Conservation (phyloP, 805 yeast genomes). For the Metschnikowia lochheadii region DNA sequence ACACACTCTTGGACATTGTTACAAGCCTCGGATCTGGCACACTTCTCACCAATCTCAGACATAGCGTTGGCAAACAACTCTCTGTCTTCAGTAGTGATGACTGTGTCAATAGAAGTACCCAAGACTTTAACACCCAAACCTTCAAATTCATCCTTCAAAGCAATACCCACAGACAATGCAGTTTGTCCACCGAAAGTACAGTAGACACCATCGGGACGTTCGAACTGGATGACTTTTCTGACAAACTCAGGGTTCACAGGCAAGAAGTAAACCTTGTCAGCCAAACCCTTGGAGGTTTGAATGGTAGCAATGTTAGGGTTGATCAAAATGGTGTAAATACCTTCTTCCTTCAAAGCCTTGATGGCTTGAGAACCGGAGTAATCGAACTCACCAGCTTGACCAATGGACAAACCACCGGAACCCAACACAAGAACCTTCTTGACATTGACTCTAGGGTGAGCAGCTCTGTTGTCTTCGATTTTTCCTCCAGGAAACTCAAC, state of each 20-base stretch:
- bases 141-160: constrained; percentile 92
- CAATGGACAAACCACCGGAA: constrained; percentile 97
- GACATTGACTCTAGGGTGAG: constrained; percentile 74
- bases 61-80: constrained; percentile 91
- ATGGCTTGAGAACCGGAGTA: constrained; percentile 99
- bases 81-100: constrained; percentile 97
- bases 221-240: constrained; percentile 89
- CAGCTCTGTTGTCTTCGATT: constrained; percentile 65
- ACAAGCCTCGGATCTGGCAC: constrained; percentile 91
- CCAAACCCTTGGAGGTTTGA: constrained; percentile 96
- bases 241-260: constrained; percentile 98
- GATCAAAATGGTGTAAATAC: constrained; percentile 90
- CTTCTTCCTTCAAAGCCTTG: constrained; percentile 96
- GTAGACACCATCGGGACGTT: constrained; percentile 95
- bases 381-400: constrained; percentile 99
- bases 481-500: constrained; percentile 91
- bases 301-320: constrained; percentile 98
- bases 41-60: constrained; percentile 92
- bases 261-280: constrained; percentile 94
- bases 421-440: constrained; percentile 93
- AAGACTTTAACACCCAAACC: constrained; percentile 87
- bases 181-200: constrained; percentile 99
- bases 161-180: constrained; percentile 92
- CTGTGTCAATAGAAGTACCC: constrained; percentile 95
- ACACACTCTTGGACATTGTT: constrained; percentile 75